A percentile compares a stretch with the other conserved stretches of the same genome.
Evolutionary conservation across 805 yeast species (phyloP).

Genomic region (Hanseniaspora osmophila): DNA sequence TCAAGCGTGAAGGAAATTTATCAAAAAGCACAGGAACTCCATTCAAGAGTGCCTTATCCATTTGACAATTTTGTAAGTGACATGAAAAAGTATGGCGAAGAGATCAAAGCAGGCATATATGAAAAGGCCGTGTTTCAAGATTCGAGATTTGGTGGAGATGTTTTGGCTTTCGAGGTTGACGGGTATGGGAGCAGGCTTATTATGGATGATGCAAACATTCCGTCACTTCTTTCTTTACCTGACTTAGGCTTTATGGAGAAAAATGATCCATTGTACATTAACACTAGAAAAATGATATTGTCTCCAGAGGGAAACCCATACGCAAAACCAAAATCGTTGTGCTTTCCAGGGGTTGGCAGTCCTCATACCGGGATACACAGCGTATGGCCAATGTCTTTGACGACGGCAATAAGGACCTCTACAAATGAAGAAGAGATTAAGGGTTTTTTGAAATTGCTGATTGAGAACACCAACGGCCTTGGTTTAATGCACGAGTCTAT

Average conservation of each 20-base stretch:
- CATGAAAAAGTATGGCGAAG: constrained; percentile 26
- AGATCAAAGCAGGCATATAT: constrained; percentile 42
- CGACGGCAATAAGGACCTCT: constrained; percentile 60
- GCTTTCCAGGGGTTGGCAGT: constrained; percentile 73
- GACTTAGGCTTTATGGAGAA: constrained; percentile 50
- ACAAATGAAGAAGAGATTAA: constrained; percentile 57
- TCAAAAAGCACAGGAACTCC: constrained; percentile 5
- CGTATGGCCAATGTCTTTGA: constrained; percentile 88
- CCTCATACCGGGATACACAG: constrained; percentile 72
- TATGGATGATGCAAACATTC: constrained; percentile 89
- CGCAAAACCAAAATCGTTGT: constrained; percentile 30
- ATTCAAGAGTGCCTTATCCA: constrained; percentile 16
- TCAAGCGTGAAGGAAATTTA: constrained; percentile 3
- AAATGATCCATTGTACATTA: constrained; percentile 50
- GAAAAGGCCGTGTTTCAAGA: constrained; percentile 55
- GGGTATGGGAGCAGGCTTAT: constrained; percentile 61
- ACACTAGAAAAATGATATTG: constrained; percentile 66
- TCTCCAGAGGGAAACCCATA: constrained; percentile 66
- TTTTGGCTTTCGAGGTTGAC: constrained; percentile 80
- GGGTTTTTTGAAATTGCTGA: constrained; percentile 33
- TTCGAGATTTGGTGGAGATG: constrained; percentile 48
- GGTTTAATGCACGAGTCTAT: constrained; percentile 81
- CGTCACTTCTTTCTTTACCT: constrained; percentile 68
- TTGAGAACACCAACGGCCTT: constrained; percentile 51
- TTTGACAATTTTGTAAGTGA: constrained; percentile 16